Base-by-base conservation (phyloP, 371 early-diverging fungal species). In the Mucor velutinosus region DNA sequence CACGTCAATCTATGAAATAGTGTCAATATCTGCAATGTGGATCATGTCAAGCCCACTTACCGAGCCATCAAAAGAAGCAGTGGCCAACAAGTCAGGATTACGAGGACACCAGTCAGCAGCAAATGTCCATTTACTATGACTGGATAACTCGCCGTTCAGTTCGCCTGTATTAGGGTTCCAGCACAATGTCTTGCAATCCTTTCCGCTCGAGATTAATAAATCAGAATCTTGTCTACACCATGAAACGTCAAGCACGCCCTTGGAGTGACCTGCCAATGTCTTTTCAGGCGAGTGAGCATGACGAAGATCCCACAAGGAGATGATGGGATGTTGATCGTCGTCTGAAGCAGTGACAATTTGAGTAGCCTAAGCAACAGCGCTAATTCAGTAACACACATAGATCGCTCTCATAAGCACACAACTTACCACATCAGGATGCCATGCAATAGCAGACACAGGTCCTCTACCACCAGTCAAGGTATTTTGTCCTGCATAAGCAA, bases 141-240 rank as follows among this genome's bases (percentile, higher is more conserved):
- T 83, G 29, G 94, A 90, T 35, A 97, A 80, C 78, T 93, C 92
- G 47, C 92, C 92, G 45, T 93, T 78, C 21, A 92, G 81, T 70
- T 90, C 91, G 61, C 89, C 90, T 5, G 82, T 76, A 58, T 72
- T 74, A 30, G 93, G 92, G 76, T 96, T 92, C 97, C 97, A 97
- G 68, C 94, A 92, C 17, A 97, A 80, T 0, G 96, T 94, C 60
- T 94, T 85, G 79, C 93, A 94, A 74, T 98, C 98, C 78, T 96
- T 97, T 69, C 95, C 95, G 75, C 94, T 90, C 58, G 90, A 91
- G 27, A 98, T 77, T 37, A 98, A 80, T 43, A 97, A 79, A 60
- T 95, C 95, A 5, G 94, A 82, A 71, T 98, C 98, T 76, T 92
- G 94, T 43, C 88, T 85, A 81, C 95, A 96, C 98, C 98, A 98